phyloP scores from a whole-genome alignment of 441 rosid genomes.

The Euphorbia schlechtendalii region DNA sequence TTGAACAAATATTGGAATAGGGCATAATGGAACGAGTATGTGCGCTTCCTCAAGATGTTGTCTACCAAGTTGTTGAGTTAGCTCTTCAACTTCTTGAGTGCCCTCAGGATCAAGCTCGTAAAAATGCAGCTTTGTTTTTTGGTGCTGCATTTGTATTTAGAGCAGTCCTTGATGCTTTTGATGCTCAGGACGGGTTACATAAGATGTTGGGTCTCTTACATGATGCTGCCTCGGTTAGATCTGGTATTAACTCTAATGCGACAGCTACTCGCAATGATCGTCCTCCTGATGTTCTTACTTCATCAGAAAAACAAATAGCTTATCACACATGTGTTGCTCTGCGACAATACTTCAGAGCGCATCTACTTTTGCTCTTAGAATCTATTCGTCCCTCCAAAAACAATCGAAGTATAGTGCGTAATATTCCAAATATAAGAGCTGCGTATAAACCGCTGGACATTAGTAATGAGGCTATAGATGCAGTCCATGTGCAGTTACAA shows the following conservation, averaged over 20 bases:
- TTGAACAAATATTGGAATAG: constrained; percentile 30
- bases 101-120: constrained; percentile 81
- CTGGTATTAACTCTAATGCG: constrained; percentile 67
- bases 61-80: constrained; percentile 76
- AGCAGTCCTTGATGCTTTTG: constrained; percentile 97
- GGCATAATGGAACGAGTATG: constrained; percentile 99
- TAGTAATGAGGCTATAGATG: constrained; percentile 96
- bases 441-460: constrained; percentile 93
- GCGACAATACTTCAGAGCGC: constrained; percentile 98
- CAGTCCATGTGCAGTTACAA: constrained; percentile 79
- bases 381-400: constrained; percentile 85
- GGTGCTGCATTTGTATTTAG: constrained; percentile 92
- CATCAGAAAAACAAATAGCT: constrained; percentile 94
- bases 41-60: constrained; percentile 81
- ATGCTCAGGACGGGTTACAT: constrained; percentile 80
- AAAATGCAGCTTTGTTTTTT: constrained; percentile 91
- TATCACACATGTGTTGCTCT: constrained; percentile 88
- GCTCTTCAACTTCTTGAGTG: constrained; percentile 86
- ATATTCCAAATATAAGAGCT: constrained; percentile 71
- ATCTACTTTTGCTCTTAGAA: constrained; percentile 83
- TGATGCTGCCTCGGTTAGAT: constrained; percentile 89
- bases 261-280: constrained; percentile 61
- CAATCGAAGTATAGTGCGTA: constrained; percentile 67
- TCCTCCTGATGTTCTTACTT: constrained; percentile 74
- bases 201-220: constrained; percentile 71